phyloP scores from a whole-genome alignment of 202 grass and related monocot species.

The Saccharum hybrid region DNA sequence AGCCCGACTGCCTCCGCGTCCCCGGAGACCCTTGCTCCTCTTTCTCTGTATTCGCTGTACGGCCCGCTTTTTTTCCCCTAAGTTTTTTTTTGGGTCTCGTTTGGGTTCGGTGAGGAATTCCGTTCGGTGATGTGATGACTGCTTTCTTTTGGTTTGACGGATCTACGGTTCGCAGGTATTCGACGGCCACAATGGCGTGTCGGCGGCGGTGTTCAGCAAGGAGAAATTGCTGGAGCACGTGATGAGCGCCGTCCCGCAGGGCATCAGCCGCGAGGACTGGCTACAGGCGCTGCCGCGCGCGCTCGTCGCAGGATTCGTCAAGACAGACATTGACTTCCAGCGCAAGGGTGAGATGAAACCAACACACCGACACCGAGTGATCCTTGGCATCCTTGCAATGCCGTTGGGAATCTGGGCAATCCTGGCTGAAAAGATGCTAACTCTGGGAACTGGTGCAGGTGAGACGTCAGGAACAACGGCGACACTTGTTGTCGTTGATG shows the following conservation, averaged over 20 bases:
- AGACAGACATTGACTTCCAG: slow-evolving; percentile 97
- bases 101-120: slow-evolving; percentile 20
- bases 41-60: slow-evolving; percentile 92
- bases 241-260: slow-evolving; percentile 88
- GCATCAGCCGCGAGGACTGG: slow-evolving; percentile 85
- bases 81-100: neutral
- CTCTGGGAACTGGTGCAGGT: slow-evolving; percentile 50
- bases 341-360: slow-evolving; percentile 64
- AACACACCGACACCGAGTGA: neutral
- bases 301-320: slow-evolving; percentile 93
- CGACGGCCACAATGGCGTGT: slow-evolving; percentile 94
- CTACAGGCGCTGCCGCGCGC: slow-evolving; percentile 78
- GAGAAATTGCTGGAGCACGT: slow-evolving; percentile 94
- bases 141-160: slow-evolving; percentile 10
- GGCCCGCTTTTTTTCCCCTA: slow-evolving; percentile 18
- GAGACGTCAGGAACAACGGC: slow-evolving; percentile 95
- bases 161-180: slow-evolving; percentile 68
- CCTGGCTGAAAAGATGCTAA: slow-evolving; percentile 10
- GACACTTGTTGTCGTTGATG: slow-evolving; percentile 85
- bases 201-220: slow-evolving; percentile 90
- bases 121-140: slow-evolving; percentile 31
- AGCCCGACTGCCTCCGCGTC: slow-evolving; percentile 81
- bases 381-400: slow-evolving; percentile 30
- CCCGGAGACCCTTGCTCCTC: slow-evolving; percentile 65
- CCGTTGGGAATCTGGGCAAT: slow-evolving; percentile 1